Percentiles rank a stretch among this genome's conserved stretches.
Evolutionary conservation across 306 rosid genomes (phyloP).

Genomic region (Begonia loranthoides): DNA sequence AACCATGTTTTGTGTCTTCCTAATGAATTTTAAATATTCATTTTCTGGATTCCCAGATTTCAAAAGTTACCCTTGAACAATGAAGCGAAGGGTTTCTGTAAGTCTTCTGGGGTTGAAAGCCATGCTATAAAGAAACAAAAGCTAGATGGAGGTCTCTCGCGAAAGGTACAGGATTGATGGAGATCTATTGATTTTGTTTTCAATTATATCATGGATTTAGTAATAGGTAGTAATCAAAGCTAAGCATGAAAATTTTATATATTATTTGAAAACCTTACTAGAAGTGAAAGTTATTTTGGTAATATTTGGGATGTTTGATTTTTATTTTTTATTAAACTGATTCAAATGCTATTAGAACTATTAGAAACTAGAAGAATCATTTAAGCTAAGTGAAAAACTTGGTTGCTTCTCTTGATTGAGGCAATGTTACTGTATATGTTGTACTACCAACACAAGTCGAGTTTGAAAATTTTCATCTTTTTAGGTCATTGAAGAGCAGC

Average conservation of each 20-base stretch:
- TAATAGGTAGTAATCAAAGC: no score
- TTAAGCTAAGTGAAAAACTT: background rate
- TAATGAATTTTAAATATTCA: constrained; percentile 5
- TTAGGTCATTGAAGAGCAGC: constrained; percentile 63
- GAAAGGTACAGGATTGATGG: constrained; percentile 39
- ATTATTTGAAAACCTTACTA: background rate
- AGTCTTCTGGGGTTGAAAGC: constrained; percentile 44
- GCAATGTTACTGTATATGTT: background rate
- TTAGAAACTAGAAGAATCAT: background rate
- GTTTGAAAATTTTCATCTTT: constrained; percentile 17
- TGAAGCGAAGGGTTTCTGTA: constrained; percentile 34
- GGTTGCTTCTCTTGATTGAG: background rate
- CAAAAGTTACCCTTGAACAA: constrained; percentile 35
- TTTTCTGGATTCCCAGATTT: constrained; percentile 27
- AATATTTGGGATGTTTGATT: background rate
- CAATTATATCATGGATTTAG: background rate
- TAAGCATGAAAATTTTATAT: background rate
- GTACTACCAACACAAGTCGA: background rate
- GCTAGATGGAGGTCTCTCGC: constrained; percentile 70
- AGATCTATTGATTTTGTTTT: constrained; percentile 1
- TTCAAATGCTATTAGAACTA: background rate
- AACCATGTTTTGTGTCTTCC: background rate
- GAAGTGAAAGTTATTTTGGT: background rate
- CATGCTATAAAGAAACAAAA: constrained; percentile 90
- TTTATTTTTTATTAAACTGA: background rate